These are phyloP conservation scores for Phytophthora rubi DNA, from an alignment of 352 stramenopile species.

Conservation along the genomic window DNA sequence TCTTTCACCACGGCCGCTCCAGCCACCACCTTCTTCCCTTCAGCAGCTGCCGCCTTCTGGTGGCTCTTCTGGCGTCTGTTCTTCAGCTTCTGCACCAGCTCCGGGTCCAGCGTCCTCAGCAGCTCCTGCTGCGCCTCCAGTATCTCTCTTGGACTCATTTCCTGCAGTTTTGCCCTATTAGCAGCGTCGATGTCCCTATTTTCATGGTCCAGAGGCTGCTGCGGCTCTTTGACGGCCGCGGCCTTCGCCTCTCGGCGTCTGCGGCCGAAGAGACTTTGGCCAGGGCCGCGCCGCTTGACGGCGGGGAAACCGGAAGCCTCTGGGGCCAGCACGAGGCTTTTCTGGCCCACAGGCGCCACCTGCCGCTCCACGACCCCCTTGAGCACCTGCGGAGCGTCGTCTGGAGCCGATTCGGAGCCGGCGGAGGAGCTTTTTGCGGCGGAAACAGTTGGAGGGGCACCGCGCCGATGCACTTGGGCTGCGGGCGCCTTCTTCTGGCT, in stretches of 20 bases:
- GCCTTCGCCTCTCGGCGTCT: slow-evolving; percentile 38
- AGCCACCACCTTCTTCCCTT: slow-evolving; percentile 24
- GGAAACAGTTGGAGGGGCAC: slow-evolving; percentile 7
- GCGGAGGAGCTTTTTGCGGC: slow-evolving; percentile 5
- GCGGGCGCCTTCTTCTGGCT: slow-evolving; percentile 59
- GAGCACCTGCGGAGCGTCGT: slow-evolving; percentile 48
- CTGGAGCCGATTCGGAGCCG: slow-evolving; percentile 11
- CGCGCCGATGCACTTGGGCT: slow-evolving; percentile 58
- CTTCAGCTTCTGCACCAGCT: slow-evolving; percentile 73
- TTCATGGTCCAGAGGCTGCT: slow-evolving; percentile 35
- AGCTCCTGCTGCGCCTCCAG: slow-evolving; percentile 75
- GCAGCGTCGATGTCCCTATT: slow-evolving; percentile 62
- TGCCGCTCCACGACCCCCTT: slow-evolving; percentile 72
- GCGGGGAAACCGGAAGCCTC: slow-evolving; percentile 68
- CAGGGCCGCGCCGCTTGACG: slow-evolving; percentile 41
- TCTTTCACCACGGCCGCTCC: slow-evolving; percentile 26
- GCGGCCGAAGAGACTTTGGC: slow-evolving; percentile 78
- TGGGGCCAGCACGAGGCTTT: slow-evolving; percentile 38
- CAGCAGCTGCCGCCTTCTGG: neutral
- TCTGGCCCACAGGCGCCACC: slow-evolving; percentile 45
- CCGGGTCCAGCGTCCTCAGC: slow-evolving; percentile 59
- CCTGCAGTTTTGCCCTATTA: slow-evolving; percentile 56
- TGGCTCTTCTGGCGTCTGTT: slow-evolving; percentile 29
- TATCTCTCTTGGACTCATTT: slow-evolving; percentile 79
- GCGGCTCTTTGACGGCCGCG: slow-evolving; percentile 3